These are phyloP conservation scores for Tuctoria greenei DNA, from an alignment of 176 grass and related monocot species.

Conservation along the genomic window DNA sequence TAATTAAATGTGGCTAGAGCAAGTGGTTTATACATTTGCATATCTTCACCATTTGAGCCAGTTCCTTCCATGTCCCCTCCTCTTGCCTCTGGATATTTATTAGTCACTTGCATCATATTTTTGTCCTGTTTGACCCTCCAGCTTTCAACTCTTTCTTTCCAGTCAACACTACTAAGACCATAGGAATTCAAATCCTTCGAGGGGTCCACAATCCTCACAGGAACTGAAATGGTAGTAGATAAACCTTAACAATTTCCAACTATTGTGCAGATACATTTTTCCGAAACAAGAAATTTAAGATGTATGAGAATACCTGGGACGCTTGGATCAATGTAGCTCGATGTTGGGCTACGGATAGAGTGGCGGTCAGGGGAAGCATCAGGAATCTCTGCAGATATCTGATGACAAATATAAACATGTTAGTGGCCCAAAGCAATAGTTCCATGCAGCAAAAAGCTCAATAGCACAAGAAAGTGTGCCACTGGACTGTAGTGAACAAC, in stretches of 20 bases:
- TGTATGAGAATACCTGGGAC: conserved; percentile 68
- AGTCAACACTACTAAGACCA: conserved; percentile 87
- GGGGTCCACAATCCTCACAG: conserved; percentile 98
- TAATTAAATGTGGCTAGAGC: not conserved
- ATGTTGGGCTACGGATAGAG: conserved; percentile 90
- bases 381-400: conserved; percentile 93
- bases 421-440: conserved; percentile 15
- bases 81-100: conserved; percentile 85
- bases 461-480: not conserved
- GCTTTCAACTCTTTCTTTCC: conserved; percentile 99
- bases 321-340: conserved; percentile 95
- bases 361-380: conserved; percentile 95
- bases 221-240: conserved; percentile 69
- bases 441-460: not conserved
- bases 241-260: conserved; percentile 16
- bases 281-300: conserved; percentile 7
- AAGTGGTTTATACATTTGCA: conserved; percentile 71
- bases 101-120: conserved; percentile 83
- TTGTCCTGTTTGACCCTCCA: conserved; percentile 98
- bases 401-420: conserved; percentile 30
- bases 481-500: not conserved
- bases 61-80: conserved; percentile 96
- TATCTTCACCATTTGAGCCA: conserved; percentile 98
- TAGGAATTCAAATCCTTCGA: conserved; percentile 98
- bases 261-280: conserved; percentile 10